Percentiles rank a stretch among this genome's conserved stretches.
These are phyloP conservation scores for Nakataea oryzae DNA, from an alignment of 2,329 filamentous ascomycete species.

Conservation along the genomic window DNA sequence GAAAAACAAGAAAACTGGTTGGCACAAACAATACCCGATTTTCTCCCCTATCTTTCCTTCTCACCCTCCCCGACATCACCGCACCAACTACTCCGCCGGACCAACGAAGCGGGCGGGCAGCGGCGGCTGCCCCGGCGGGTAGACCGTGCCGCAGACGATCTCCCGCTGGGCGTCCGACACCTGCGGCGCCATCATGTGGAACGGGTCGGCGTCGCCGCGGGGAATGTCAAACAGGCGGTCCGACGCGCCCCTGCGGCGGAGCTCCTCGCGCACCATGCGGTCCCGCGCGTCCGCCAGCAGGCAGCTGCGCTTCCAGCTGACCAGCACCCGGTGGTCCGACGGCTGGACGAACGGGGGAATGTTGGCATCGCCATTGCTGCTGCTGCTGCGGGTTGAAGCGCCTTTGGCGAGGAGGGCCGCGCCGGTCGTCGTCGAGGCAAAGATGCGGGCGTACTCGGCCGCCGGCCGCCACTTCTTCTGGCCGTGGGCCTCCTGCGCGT, in stretches of 20 bases:
- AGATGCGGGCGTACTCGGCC: neutral
- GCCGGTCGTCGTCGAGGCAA: neutral
- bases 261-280: neutral
- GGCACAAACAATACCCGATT: neutral
- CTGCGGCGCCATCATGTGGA: neutral
- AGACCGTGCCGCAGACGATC: neutral
- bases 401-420: neutral
- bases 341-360: neutral
- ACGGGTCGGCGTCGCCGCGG: neutral
- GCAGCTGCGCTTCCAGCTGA: conserved; percentile 2
- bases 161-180: neutral
- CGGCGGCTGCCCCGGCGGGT: neutral
- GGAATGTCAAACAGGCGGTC: conserved; percentile 2
- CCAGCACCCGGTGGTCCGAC: neutral
- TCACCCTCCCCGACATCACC: neutral
- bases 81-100: neutral
- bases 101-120: neutral
- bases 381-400: neutral
- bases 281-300: conserved; percentile 1
- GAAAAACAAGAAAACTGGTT: neutral
- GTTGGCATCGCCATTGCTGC: neutral
- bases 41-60: neutral
- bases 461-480: conserved; percentile 4
- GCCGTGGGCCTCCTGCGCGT: neutral
- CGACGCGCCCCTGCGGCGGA: neutral